Conservation (phyloP, 805 yeast genomes). For the Candida coleopterorum region DNA sequence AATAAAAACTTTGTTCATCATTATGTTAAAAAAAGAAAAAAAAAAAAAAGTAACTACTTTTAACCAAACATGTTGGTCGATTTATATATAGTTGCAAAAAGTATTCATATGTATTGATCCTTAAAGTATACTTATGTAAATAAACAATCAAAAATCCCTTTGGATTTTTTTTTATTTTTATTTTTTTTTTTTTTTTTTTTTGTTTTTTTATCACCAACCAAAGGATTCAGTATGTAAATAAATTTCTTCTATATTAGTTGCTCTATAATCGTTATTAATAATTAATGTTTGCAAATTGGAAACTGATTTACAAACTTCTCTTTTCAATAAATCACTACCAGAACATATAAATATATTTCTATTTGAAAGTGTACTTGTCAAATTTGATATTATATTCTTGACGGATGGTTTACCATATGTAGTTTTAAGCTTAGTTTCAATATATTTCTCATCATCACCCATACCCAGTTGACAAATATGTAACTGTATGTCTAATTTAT, state of each 20-base stretch:
- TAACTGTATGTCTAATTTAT: slow-evolving; percentile 21
- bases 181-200: no score
- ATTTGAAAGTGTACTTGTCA: slow-evolving; percentile 13
- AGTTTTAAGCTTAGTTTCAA: slow-evolving; percentile 4
- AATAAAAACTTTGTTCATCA: slow-evolving; percentile 16
- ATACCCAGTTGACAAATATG: slow-evolving; percentile 14
- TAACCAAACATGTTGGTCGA: no score
- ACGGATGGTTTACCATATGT: slow-evolving; percentile 21
- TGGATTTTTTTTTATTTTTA: no score
- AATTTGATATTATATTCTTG: slow-evolving; percentile 12
- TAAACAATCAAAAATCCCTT: no score
- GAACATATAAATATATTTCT: slow-evolving; percentile 42
- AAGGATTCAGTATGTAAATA: slow-evolving; percentile 50
- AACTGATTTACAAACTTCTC: slow-evolving; percentile 33
- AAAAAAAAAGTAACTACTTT: no score
- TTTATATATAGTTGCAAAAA: neutral
- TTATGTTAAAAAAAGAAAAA: no score
- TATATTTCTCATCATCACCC: slow-evolving; percentile 3
- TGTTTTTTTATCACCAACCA: slow-evolving; percentile 35
- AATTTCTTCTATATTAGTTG: slow-evolving; percentile 34
- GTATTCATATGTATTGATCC: neutral
- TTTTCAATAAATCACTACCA: slow-evolving; percentile 41
- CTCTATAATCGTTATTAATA: slow-evolving; percentile 24
- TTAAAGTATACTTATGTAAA: slow-evolving; percentile 1
- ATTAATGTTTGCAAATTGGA: slow-evolving; percentile 36